Evolutionary conservation across 192 early-diverging fungal species (phyloP).

Genomic region (Radiomyces spectabilis): DNA sequence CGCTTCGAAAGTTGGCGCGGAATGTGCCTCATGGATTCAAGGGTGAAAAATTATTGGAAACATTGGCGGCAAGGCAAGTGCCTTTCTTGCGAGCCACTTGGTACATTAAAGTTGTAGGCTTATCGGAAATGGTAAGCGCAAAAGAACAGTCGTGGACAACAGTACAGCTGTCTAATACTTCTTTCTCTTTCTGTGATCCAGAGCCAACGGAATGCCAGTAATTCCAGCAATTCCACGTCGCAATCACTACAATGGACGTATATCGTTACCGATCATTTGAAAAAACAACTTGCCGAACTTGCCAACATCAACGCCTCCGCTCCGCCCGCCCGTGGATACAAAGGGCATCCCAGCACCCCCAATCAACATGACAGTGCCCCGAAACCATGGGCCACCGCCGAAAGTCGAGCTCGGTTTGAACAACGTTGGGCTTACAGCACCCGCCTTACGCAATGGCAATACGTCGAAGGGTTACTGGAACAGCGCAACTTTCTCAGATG

Average conservation of each 20-base stretch:
- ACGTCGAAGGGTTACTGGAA: constrained; percentile 43
- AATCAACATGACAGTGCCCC: constrained; percentile 15
- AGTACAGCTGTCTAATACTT: not conserved
- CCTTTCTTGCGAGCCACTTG: constrained; percentile 59
- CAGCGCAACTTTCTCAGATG: constrained; percentile 43
- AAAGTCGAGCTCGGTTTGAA: constrained; percentile 36
- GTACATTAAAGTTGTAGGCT: constrained; percentile 62
- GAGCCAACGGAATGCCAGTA: constrained; percentile 17
- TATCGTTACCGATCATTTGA: constrained; percentile 34
- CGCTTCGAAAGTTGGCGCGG: constrained; percentile 37
- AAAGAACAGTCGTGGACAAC: not conserved
- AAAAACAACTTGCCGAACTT: constrained; percentile 37
- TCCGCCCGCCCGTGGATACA: not conserved
- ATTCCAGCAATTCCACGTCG: constrained; percentile 2
- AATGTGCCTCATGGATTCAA: constrained; percentile 54
- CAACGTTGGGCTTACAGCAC: constrained; percentile 38
- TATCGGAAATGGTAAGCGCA: constrained; percentile 48
- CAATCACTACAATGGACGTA: constrained; percentile 36
- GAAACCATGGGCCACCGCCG: constrained; percentile 39
- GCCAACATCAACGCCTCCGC: not conserved
- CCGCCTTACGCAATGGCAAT: constrained; percentile 49
- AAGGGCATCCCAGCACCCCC: not conserved
- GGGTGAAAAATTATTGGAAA: constrained; percentile 52
- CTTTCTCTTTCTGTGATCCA: not conserved
- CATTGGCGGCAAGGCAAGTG: constrained; percentile 42